These are phyloP conservation scores for Dactylellina leptospora DNA, from an alignment of 2,329 filamentous ascomycete species.

Conservation along the genomic window DNA sequence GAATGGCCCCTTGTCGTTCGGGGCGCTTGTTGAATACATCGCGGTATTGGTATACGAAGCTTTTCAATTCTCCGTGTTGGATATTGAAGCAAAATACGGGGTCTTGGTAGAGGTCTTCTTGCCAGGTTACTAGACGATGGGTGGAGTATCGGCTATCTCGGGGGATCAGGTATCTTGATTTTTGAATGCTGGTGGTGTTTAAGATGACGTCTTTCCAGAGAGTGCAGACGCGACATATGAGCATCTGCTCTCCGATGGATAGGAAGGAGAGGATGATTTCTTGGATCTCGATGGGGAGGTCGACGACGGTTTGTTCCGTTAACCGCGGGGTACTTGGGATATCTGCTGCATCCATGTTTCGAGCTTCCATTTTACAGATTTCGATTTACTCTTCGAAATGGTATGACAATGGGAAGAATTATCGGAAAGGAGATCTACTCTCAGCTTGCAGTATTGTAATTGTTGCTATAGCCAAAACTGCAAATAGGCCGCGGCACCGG, in stretches of 20 bases:
- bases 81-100: constrained; percentile 18
- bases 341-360: no score
- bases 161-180: background rate
- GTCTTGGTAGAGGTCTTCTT: background rate
- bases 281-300: constrained; percentile 14
- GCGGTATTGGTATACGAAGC: background rate
- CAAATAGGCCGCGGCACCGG: background rate
- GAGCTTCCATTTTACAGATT: no score
- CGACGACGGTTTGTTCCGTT: background rate
- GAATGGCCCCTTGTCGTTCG: background rate
- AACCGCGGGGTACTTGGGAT: no score
- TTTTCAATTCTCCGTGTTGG: constrained; percentile 4
- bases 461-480: background rate
- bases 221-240: background rate
- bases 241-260: constrained; percentile 10
- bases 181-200: background rate
- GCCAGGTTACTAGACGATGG: background rate
- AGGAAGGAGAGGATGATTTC: constrained; percentile 15
- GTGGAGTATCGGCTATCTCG: background rate
- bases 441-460: no score
- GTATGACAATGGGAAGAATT: no score
- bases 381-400: no score
- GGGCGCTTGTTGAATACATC: background rate
- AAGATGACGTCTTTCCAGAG: constrained; percentile 18
- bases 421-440: no score